A percentile compares a stretch with the other conserved stretches of the same genome.
Evolutionary conservation across 805 yeast genomes (phyloP).

Genomic region (Monosporozyma unispora): DNA sequence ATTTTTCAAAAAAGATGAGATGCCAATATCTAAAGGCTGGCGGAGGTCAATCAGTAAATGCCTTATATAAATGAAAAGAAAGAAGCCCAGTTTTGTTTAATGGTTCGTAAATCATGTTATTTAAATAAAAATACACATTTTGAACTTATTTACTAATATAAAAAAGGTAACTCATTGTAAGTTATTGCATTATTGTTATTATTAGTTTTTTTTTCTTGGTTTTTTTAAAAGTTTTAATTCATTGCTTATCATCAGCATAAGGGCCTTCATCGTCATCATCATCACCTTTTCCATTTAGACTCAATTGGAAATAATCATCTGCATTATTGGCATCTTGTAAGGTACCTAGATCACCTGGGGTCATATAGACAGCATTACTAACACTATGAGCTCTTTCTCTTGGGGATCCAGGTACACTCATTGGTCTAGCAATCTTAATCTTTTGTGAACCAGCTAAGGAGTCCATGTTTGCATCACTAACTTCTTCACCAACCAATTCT

Average conservation of each 20-base stretch:
- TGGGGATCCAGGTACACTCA: constrained; percentile 97
- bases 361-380: constrained; percentile 56
- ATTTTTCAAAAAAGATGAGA: not conserved
- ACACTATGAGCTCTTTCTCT: constrained; percentile 33
- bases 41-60: no score
- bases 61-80: no score
- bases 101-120: no score
- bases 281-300: constrained; percentile 25
- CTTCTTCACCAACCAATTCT: constrained; percentile 26
- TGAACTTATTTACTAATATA: no score
- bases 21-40: not conserved
- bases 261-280: constrained; percentile 34
- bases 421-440: constrained; percentile 77
- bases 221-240: not conserved
- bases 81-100: no score
- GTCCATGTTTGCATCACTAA: constrained; percentile 25
- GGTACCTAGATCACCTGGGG: constrained; percentile 97
- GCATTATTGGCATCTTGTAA: constrained; percentile 79
- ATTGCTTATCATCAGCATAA: constrained; percentile 21
- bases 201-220: no score
- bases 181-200: no score
- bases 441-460: constrained; percentile 33
- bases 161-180: no score
- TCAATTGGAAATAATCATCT: constrained; percentile 61
- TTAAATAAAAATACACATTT: no score